Percentiles rank a stretch among this genome's conserved stretches.
Conservation (phyloP, 345 rosid species). For the Melaleuca alternifolia region DNA sequence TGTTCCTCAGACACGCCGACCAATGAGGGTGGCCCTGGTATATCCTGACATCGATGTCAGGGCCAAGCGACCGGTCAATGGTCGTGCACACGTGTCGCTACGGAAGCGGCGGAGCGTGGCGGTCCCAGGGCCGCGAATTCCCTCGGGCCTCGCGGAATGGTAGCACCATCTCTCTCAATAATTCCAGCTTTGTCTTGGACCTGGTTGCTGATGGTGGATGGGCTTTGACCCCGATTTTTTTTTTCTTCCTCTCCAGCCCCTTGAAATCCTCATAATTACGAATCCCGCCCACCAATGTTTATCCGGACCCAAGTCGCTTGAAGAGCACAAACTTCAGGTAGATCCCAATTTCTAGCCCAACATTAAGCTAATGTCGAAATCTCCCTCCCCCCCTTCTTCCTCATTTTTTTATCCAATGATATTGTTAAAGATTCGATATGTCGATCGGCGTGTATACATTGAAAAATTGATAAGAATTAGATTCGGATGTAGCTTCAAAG, state of each 20-base stretch:
- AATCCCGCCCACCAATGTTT: not conserved
- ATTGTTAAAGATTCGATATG: not conserved
- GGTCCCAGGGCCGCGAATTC: not conserved
- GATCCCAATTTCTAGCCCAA: not conserved
- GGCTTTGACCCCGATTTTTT: not conserved
- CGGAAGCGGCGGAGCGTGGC: not conserved
- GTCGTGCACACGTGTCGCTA: not conserved
- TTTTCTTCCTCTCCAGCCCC: not conserved
- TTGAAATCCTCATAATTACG: not conserved
- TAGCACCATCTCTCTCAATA: not conserved
- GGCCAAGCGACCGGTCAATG: not conserved
- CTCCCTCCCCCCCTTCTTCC: fast-evolving
- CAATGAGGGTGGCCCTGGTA: not conserved
- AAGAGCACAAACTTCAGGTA: not conserved
- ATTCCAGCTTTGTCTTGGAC: not conserved
- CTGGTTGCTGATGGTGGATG: not conserved
- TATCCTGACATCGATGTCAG: not conserved
- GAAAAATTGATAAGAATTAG: no score
- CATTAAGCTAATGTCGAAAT: not conserved
- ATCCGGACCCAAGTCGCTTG: not conserved
- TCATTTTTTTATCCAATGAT: not conserved
- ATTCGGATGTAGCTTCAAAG: not conserved
- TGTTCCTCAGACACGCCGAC: not conserved
- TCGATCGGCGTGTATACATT: fast-evolving
- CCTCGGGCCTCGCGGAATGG: not conserved